Base-by-base conservation (phyloP, 2,329 filamentous ascomycete genomes). In the Phoma sp. region DNA sequence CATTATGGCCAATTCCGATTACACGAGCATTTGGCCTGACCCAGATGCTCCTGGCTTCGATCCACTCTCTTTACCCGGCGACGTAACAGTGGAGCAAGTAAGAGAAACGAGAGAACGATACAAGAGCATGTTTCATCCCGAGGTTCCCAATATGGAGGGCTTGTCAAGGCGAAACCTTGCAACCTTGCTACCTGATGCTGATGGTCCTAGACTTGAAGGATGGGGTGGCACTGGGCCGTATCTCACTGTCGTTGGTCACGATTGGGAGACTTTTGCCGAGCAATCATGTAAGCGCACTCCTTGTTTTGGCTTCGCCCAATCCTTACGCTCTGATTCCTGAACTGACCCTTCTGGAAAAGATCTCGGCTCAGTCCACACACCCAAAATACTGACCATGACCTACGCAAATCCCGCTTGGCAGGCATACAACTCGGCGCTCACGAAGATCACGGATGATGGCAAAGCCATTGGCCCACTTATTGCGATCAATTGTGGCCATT, bases 1-100 rank as follows among this genome's bases (percentile, higher is more conserved):
- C 32, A 81, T 84, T 58, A 79, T 86, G 66, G 81, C 83, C 13
- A 83, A 86, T 62, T 79, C 79, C 0, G 80, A 86, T 60, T 81
- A 83, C 27, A 77, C 83, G 1, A 80, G 79, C 5, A 57, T 85
- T 4, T 83, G 83, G 64, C 83, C 84, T 0, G 78, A 86, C 57
- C 82, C 83, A 0, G 82, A 84, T 50, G 72, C 71, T 0, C 55
- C 74, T 0, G 71, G 52, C 4, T 85, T 85, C 58, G 75, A 83
- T 42, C 62, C 65, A 0, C 48, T 58, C 0, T 62, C 61, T 0
- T 67, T 84, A 3, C 80, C 80, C 0, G 46, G 62, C 1, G 78
- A 72, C 24, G 68, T 81, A 5, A 68, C 64, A 1, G 52, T 57
- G 4, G 68, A 76, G 4, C 63, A 71, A 10, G 65, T 80, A 2